phyloP scores from a whole-genome alignment of 345 rosid species.

The Melaleuca alternifolia region DNA sequence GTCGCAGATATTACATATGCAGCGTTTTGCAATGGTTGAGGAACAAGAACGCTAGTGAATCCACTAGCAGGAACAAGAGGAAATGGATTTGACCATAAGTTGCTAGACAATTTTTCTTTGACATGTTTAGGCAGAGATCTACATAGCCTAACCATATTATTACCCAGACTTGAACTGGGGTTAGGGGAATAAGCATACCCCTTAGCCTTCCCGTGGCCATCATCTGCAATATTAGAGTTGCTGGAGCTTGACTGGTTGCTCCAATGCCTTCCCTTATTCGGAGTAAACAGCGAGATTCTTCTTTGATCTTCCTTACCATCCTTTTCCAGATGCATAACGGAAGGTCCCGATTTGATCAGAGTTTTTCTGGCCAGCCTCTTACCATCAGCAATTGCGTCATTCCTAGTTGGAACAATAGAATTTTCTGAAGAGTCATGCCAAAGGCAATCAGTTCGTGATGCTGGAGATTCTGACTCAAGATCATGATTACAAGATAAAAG shows the following conservation, averaged over 20 bases:
- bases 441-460: constrained; percentile 15
- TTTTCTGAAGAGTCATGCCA: constrained; percentile 28
- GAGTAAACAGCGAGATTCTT: neutral
- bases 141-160: constrained; percentile 46
- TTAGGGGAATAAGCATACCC: constrained; percentile 67
- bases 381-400: neutral
- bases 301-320: neutral
- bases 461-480: constrained; percentile 18
- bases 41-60: constrained; percentile 67
- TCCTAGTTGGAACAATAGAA: constrained; percentile 7
- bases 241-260: constrained; percentile 1
- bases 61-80: constrained; percentile 78
- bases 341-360: constrained; percentile 1
- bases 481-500: constrained; percentile 43
- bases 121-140: constrained; percentile 30
- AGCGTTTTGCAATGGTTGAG: constrained; percentile 48
- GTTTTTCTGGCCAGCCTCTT: neutral
- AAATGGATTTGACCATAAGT: constrained; percentile 71
- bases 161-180: constrained; percentile 36
- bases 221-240: constrained; percentile 26
- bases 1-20: constrained; percentile 72
- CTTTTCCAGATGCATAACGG: neutral
- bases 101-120: constrained; percentile 22
- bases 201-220: constrained; percentile 43
- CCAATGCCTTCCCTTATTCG: neutral